Percentiles rank a stretch among this genome's conserved stretches.
Conservation (phyloP, 306 rosid genomes). For the Parietaria judaica region DNA sequence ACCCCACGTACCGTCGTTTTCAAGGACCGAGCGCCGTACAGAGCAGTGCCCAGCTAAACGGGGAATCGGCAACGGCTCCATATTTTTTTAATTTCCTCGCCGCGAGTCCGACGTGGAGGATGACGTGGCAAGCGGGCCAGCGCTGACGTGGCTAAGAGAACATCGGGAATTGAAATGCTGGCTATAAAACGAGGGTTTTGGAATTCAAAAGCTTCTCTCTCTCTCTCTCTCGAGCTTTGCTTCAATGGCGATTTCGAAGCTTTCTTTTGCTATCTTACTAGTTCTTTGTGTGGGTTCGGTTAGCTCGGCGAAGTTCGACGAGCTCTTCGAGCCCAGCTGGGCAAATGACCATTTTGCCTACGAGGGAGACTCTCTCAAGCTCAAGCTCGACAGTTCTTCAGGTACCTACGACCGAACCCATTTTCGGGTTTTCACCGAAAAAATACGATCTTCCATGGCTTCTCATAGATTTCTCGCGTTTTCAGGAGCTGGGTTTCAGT, state of each 20-base stretch:
- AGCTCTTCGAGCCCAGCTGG: conserved; percentile 86
- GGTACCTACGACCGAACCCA: conserved; percentile 28
- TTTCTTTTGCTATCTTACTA: conserved; percentile 26
- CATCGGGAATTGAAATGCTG: not conserved
- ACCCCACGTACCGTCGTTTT: conserved; percentile 15
- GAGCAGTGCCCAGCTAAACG: conserved; percentile 25
- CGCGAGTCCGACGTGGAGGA: conserved; percentile 28
- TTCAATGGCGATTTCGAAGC: conserved; percentile 12
- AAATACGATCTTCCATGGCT: too few species aligned
- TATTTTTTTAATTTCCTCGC: conserved; percentile 18
- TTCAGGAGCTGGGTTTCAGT: conserved; percentile 89
- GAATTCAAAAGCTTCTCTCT: conserved; percentile 23
- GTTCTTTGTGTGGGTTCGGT: conserved; percentile 28
- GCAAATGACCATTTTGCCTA: conserved; percentile 68
- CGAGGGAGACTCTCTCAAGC: conserved; percentile 69
- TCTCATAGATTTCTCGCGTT: not conserved
- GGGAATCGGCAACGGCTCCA: conserved; percentile 45
- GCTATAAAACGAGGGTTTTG: conserved; percentile 32
- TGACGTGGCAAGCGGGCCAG: conserved; percentile 26
- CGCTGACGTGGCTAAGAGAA: conserved; percentile 30
- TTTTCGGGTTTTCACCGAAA: too few species aligned
- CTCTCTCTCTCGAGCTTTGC: not conserved
- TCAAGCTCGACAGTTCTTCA: conserved; percentile 70
- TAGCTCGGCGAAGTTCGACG: conserved; percentile 57
- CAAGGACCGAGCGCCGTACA: conserved; percentile 12